Evolutionary conservation across 78 protist genomes (phyloP), one percentile per base, ranked within the genome.

Genomic region (Monosiga brevicollis): DNA sequence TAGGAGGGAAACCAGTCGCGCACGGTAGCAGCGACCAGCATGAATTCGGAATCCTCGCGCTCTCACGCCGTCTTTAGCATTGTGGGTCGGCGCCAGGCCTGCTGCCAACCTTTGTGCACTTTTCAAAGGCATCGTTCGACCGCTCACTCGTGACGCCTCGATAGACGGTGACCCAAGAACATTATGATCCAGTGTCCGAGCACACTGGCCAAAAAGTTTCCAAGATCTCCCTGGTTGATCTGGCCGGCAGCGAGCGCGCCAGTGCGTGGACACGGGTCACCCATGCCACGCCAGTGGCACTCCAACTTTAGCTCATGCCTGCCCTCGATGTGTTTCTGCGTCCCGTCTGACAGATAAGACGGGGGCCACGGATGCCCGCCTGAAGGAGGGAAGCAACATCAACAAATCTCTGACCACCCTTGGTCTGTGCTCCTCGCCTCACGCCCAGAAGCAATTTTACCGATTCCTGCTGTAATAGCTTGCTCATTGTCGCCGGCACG

Each of bases 1-100:
- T n/a, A n/a, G 62, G 62, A 49, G 35, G 93, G 93, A 43, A 81
- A 71, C 76, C 1, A 25, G 38, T 75, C 25, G 3, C 86, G 95
- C 0, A 86, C 87, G 0, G 83, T 91, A 26, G 94, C 91, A 0
- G 72, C 86, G 70, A 93, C 95, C 26, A 79, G 81, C 43, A 90
- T 93, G 94, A 93, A 93, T 88, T 87, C 87, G 2, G 84, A 84
- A 10, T 35, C 78, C 42, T 81, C 88, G 1, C 86, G 96, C 1
- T 79, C 94, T 42, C 96, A 93, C 55, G 75, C 93, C 42, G 55
- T 93, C n/a, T 86, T 93, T 73, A 54, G 82, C 20, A 81, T 93
- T 35, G 0, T n/a, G 23, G 15, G 62, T 49, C 62, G 29, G 29
- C 15, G 62, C 62, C 62, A 49, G 29, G 29, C 62, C 6, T 15